Conservation (phyloP, 2,329 filamentous ascomycete genomes). For the Paracamarosporium sp. region DNA sequence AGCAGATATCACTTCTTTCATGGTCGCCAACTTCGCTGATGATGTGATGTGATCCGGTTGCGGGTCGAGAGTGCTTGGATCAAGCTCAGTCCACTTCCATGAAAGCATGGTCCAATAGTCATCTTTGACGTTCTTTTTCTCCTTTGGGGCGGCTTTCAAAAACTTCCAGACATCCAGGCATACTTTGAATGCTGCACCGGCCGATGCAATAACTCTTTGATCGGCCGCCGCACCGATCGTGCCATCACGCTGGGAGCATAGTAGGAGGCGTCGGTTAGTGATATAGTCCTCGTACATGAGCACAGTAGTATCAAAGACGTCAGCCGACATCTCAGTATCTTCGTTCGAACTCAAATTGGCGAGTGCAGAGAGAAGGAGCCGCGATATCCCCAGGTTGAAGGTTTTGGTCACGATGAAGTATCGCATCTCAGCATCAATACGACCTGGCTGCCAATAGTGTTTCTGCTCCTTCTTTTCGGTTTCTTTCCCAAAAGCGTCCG, state of each 20-base stretch:
- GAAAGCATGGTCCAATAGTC: not conserved
- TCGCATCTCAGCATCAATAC: slow-evolving; percentile 1
- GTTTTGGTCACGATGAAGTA: slow-evolving; percentile 1
- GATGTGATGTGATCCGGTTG: not conserved
- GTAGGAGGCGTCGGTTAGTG: not conserved
- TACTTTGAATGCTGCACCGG: not conserved
- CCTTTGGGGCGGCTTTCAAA: not conserved
- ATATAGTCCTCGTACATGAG: slow-evolving; percentile 1
- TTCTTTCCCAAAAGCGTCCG: not conserved
- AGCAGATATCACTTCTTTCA: slow-evolving; percentile 2
- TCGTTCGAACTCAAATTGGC: not conserved
- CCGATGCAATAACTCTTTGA: not conserved
- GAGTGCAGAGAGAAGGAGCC: not conserved
- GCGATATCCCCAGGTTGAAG: not conserved
- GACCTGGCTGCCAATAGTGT: not conserved
- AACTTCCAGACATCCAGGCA: not conserved
- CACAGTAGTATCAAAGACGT: not conserved
- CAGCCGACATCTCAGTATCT: slow-evolving; percentile 4
- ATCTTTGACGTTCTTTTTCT: not conserved
- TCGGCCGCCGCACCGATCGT: not conserved
- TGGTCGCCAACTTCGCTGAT: not conserved
- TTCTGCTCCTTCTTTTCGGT: not conserved
- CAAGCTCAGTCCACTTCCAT: not conserved
- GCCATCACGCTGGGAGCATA: not conserved
- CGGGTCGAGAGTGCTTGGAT: not conserved